Percentiles rank a stretch among this genome's conserved stretches.
These are phyloP conservation scores for Cercospora berteroae DNA, from an alignment of 2,329 filamentous ascomycete species.

Conservation along the genomic window DNA sequence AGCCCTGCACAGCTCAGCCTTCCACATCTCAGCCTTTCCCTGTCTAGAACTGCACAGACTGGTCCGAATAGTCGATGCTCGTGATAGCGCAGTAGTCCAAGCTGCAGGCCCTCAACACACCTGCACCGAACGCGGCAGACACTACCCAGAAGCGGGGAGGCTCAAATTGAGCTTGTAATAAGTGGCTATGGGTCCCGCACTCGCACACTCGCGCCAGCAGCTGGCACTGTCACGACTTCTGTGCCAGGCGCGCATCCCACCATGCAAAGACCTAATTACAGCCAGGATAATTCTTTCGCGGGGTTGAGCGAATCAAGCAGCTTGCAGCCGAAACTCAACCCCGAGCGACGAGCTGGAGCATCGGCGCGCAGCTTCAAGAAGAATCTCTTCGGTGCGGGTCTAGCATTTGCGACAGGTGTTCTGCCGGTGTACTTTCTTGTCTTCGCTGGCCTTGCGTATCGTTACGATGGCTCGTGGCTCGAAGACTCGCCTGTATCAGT, in stretches of 20 bases:
- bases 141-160: not conserved
- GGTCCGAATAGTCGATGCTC: not conserved
- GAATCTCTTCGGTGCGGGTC: not conserved
- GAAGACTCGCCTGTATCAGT: not conserved
- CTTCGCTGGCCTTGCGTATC: not conserved
- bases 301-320: not conserved
- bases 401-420: not conserved
- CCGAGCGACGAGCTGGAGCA: not conserved
- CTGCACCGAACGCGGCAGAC: not conserved
- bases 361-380: not conserved
- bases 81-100: not conserved
- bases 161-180: not conserved
- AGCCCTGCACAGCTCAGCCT: not conserved
- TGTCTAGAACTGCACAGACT: not conserved
- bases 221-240: not conserved
- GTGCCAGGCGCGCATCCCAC: not conserved
- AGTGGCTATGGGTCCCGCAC: too few species aligned
- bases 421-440: not conserved
- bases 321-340: not conserved
- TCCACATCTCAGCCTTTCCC: not conserved
- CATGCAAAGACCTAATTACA: not conserved
- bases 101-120: not conserved
- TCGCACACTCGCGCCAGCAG: not conserved
- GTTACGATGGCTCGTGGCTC: not conserved
- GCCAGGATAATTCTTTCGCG: not conserved